Evolutionary conservation across 192 early-diverging fungal genomes (phyloP).

Genomic region (Entomortierella chlamydospora): DNA sequence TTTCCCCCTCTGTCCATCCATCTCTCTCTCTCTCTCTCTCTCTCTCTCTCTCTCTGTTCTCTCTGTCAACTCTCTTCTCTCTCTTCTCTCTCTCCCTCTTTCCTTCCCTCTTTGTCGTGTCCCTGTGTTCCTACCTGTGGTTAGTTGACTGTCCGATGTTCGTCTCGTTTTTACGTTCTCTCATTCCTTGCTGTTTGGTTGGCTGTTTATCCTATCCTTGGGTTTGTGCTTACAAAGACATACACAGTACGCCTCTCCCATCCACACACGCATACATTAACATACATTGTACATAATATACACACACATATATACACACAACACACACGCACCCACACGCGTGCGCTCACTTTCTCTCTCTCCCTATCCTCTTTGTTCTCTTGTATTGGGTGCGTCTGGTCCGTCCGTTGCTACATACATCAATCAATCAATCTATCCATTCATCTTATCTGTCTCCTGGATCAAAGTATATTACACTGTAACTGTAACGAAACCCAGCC

Average conservation of each 20-base stretch:
- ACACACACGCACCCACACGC: neutral
- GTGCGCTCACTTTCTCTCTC: conserved; percentile 10
- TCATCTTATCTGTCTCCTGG: conserved; percentile 2
- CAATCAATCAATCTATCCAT: conserved; percentile 1
- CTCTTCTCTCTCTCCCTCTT: conserved; percentile 12
- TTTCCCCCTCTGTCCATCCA: conserved; percentile 2
- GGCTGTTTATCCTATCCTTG: conserved; percentile 2
- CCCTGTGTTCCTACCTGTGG: neutral
- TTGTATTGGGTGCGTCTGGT: neutral
- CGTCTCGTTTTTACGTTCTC: conserved; percentile 8
- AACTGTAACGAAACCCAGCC: conserved; percentile 2
- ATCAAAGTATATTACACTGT: neutral
- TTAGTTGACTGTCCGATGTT: conserved; percentile 1
- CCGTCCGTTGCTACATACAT: neutral
- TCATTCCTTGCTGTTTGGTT: conserved; percentile 7
- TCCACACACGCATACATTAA: conserved; percentile 1
- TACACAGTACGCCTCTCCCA: neutral
- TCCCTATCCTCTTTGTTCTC: conserved; percentile 1
- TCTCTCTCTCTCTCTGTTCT: conserved; percentile 2
- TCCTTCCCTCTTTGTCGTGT: conserved; percentile 3
- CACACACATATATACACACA: conserved; percentile 7
- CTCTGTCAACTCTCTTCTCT: neutral
- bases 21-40: conserved; percentile 25
- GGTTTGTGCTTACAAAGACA: conserved; percentile 15
- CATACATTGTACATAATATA: conserved; percentile 3